Evolutionary conservation across 177 flowering plant species (phyloP), one percentile per base, ranked within the genome.

Genomic region (Telopea speciosissima): DNA sequence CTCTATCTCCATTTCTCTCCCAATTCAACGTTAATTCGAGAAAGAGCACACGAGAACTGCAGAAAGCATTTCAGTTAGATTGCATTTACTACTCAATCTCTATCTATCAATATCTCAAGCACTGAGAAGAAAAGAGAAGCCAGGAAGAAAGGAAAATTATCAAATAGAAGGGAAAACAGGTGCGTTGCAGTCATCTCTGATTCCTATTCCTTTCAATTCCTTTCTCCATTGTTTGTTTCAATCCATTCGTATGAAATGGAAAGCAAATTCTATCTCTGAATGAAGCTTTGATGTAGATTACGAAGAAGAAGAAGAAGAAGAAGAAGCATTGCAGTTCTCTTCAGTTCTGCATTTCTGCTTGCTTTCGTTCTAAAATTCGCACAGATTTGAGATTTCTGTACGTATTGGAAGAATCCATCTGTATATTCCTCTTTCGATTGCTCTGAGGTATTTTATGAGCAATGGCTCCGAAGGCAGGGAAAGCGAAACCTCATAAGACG

Each of bases 401-500:
- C n/a, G 25, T 7, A 23, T 21, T 9, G 21, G 14, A 8, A 56
- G 5, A 44, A 21, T 14, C 19, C 4, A 5, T 31, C 5, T 36
- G 7, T 28, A 9, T 8, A 0, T 36, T 36, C 40, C 7, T 36
- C 0, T 71, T 59, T 64, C 9, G 17, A 26, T 25, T 19, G 24
- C 25, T 28, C 14, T 28, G 19, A 8, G 54, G 26, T 54, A 8
- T 65, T 74, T 69, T 70, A 69, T 40, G 76, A 40, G 62, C 70
- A 72, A 92, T 92, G 98, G 98, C 98, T 81, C 96, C 96, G 0
- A 92, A 90, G 74, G 64, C 90, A 13, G 91, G 98, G 56, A 92
- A 89, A 76, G 42, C 88, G 1, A 92, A 90, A 70, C 87, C 87
- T 19, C 94, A 89, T 78, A 92, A 89, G 77, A 77, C 84, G 59